Conservation (phyloP, 2,329 filamentous ascomycete species). For the Penicillium crustosum region DNA sequence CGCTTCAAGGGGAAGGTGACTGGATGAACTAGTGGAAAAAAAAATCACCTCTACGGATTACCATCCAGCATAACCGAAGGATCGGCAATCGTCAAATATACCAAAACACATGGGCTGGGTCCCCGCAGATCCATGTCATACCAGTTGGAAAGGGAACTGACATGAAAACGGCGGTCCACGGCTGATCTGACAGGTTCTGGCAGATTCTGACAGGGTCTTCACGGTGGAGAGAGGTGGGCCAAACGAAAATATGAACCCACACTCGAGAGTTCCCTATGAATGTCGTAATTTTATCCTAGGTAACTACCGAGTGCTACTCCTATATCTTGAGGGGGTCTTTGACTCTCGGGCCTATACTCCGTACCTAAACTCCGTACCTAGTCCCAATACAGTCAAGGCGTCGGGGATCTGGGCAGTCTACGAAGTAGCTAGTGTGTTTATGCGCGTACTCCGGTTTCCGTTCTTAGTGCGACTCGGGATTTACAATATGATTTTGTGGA, state of each 20-base stretch:
- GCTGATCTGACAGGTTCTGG: background rate
- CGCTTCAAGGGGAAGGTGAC: conserved; percentile 18
- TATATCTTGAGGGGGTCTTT: background rate
- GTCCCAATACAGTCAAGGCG: conserved; percentile 5
- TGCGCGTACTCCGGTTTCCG: background rate
- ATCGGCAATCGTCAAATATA: conserved; percentile 29
- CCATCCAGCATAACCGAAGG: conserved; percentile 20
- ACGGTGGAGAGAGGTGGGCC: conserved; percentile 5
- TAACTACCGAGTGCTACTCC: background rate
- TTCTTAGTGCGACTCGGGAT: background rate
- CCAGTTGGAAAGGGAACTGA: conserved; percentile 4
- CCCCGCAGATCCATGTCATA: conserved; percentile 15
- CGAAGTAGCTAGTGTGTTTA: background rate
- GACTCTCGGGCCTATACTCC: background rate
- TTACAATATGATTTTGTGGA: background rate
- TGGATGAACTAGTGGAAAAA: conserved; percentile 12
- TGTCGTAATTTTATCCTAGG: background rate
- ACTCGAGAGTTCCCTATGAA: background rate
- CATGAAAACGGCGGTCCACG: conserved; percentile 5
- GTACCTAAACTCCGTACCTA: too few relatives aligned
- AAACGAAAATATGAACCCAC: background rate
- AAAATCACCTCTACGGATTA: conserved; percentile 18
- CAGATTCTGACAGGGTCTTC: conserved; percentile 2
- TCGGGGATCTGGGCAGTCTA: conserved; percentile 2
- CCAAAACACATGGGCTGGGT: conserved; percentile 22